These are phyloP conservation scores for Asterophora parasitica DNA, from an alignment of 768 basidiomycete species.

Conservation along the genomic window DNA sequence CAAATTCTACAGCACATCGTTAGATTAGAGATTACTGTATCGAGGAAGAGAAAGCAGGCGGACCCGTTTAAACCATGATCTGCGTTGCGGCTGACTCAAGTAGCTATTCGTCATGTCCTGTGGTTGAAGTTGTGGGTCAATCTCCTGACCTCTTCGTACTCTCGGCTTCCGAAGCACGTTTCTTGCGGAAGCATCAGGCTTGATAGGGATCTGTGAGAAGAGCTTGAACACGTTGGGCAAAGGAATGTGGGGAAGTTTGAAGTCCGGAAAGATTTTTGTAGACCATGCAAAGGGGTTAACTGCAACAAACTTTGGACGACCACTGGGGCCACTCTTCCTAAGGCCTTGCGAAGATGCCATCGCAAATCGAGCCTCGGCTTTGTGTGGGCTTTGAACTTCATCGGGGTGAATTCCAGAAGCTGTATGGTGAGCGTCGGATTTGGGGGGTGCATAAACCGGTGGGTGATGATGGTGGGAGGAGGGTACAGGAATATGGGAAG, in stretches of 20 bases:
- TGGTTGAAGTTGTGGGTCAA: background rate
- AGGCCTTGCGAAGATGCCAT: background rate
- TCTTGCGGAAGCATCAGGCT: background rate
- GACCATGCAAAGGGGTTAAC: too few relatives aligned
- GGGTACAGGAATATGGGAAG: background rate
- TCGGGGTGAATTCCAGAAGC: too few relatives aligned
- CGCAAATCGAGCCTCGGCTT: background rate
- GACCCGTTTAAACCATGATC: constrained; percentile 9
- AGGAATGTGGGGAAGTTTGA: background rate
- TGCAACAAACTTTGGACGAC: too few relatives aligned
- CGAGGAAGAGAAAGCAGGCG: background rate
- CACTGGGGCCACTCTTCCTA: too few relatives aligned
- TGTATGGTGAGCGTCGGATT: too few relatives aligned
- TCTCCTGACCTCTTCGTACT: background rate
- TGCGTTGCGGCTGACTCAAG: background rate
- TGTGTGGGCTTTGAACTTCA: too few relatives aligned
- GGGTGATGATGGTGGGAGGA: too few relatives aligned
- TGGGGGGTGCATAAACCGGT: too few relatives aligned
- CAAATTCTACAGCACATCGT: background rate
- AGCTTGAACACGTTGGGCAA: background rate
- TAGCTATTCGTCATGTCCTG: background rate
- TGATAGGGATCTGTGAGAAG: background rate
- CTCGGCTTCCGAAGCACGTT: background rate
- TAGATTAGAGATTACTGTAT: background rate
- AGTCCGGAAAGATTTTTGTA: background rate